Base-by-base conservation (phyloP, 2,329 filamentous ascomycete species). In the Colletotrichum sp. region DNA sequence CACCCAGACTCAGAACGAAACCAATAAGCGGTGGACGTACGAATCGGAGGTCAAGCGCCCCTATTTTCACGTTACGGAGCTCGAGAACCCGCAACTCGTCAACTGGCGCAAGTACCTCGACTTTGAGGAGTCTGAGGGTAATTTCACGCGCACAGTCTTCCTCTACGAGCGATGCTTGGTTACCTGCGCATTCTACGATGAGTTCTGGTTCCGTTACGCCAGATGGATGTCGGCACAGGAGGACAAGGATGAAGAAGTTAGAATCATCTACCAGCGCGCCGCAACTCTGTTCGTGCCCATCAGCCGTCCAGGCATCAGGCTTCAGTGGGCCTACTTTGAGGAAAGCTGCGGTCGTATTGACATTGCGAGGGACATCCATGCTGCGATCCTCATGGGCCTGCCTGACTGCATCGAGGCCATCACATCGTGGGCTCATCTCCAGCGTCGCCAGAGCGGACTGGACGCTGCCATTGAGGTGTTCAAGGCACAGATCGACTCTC, bases 41-140 rank as follows among this genome's bases (percentile, higher is more conserved):
- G 97, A 99, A 83, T 94, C 95, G 1, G 95, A 97, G 83, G 94
- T 98, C 81, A 98, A 98, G 87, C 93, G 97, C 3, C 96, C 96
- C 1, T 99, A 98, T 83, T 99, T 98, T 87, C 96, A 98, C 82
- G 95, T 98, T 34, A 98, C 95, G 1, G 95, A 98, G 82, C 90
- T 99, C 10, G 96, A 98, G 79, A 93, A 97, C 76, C 87, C 91
- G 10, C 95, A 99, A 82, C 87, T 99, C 21, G 89, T 87, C 48
- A 98, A 98, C 84, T 99, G 97, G 97, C 92, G 94, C 80, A 98
- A 98, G 81, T 99, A 98, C 80, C 91, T 99, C 60, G 96, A 98
- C 82, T 98, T 97, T 80, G 97, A 99, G 83, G 97, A 99, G 85
- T 86, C 90, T 0, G 94, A 98, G 83, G 95, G 94, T 68, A 92